Percentiles rank a stretch among this genome's conserved stretches.
Conservation (phyloP, 345 rosid genomes). For the Eucalyptus rudis region DNA sequence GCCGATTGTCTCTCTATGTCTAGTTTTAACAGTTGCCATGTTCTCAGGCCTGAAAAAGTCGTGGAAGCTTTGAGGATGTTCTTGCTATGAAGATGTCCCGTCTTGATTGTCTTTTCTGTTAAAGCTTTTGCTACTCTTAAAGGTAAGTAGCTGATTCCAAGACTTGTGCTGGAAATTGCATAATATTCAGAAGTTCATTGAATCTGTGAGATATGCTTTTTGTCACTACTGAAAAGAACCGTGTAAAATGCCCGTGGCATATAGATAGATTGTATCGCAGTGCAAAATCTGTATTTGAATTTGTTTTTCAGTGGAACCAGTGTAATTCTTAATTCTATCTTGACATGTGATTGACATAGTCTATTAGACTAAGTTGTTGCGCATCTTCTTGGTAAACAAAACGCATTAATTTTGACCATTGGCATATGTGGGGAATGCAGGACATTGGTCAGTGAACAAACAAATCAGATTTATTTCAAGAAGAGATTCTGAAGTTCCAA, state of each 20-base stretch:
- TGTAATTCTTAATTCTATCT: background rate
- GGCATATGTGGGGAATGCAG: background rate
- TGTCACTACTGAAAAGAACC: background rate
- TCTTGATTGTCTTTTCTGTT: background rate
- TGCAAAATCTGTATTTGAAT: background rate
- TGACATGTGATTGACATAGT: background rate
- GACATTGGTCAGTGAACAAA: background rate
- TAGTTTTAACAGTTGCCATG: background rate
- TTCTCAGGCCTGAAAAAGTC: conserved; percentile 88
- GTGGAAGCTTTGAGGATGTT: conserved; percentile 61
- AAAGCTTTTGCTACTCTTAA: background rate
- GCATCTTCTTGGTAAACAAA: background rate
- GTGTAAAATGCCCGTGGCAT: background rate
- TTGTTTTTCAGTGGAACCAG: background rate
- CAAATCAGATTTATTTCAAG: background rate
- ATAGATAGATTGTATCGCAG: background rate
- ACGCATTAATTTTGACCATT: background rate
- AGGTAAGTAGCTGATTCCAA: background rate
- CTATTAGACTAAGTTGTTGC: background rate
- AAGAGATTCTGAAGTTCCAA: background rate
- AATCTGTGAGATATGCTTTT: background rate
- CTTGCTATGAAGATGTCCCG: conserved; percentile 3
- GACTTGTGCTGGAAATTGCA: background rate
- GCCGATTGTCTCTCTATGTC: background rate
- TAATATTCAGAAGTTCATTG: background rate